Percentiles rank a stretch among this genome's conserved stretches.
phyloP scores from a whole-genome alignment of 371 early-diverging fungal species.

The Mucor lusitanicus region DNA sequence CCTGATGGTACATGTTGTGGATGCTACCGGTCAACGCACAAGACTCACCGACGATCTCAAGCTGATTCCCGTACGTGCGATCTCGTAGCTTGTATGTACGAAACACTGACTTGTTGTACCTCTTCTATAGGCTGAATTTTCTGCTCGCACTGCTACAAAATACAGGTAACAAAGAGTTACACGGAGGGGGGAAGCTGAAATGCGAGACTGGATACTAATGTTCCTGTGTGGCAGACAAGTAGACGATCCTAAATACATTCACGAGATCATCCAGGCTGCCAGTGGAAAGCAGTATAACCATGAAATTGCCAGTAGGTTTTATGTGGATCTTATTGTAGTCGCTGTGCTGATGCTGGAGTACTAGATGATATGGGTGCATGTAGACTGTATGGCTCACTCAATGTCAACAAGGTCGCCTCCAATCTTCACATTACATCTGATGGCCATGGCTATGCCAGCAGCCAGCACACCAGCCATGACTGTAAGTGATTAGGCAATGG shows the following conservation, averaged over 20 bases:
- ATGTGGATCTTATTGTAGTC: neutral
- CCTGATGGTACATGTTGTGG: constrained; percentile 47
- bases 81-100: neutral
- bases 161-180: constrained; percentile 27
- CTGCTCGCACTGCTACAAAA: constrained; percentile 38
- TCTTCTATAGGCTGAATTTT: constrained; percentile 46
- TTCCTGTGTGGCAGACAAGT: constrained; percentile 14
- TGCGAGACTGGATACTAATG: neutral
- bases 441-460: constrained; percentile 82
- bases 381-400: constrained; percentile 72
- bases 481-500: constrained; percentile 43
- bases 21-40: constrained; percentile 47
- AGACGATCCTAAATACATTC: constrained; percentile 36
- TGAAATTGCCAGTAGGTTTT: constrained; percentile 33
- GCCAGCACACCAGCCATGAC: constrained; percentile 66
- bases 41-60: constrained; percentile 44
- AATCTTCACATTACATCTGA: constrained; percentile 89
- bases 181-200: neutral
- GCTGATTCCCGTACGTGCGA: constrained; percentile 45
- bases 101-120: neutral
- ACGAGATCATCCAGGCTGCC: constrained; percentile 47
- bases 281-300: constrained; percentile 40
- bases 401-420: constrained; percentile 82
- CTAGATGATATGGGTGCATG: constrained; percentile 69
- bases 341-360: neutral